A percentile compares a stretch with the other conserved stretches of the same genome.
Evolutionary conservation across 768 basidiomycete species (phyloP).

Genomic region (Calocybe cyanea): DNA sequence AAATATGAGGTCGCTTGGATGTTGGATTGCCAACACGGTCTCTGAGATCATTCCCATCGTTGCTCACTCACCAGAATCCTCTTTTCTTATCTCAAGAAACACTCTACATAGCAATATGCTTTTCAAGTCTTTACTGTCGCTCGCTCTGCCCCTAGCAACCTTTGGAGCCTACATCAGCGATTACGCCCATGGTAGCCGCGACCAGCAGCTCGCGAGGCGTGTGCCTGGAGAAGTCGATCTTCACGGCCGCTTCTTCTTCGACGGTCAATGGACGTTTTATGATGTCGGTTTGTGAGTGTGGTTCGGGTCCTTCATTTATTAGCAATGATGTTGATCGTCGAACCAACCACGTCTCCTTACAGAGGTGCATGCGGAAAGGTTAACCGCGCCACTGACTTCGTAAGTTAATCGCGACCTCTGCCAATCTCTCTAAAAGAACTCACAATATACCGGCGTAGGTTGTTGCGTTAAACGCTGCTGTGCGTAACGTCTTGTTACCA

Average conservation of each 20-base stretch:
- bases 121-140: constrained; percentile 25
- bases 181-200: constrained; percentile 30
- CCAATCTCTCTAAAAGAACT: not conserved
- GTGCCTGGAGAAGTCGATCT: constrained; percentile 37
- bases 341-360: constrained; percentile 2
- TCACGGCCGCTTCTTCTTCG: constrained; percentile 33
- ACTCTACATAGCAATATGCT: too few species aligned
- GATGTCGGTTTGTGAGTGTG: constrained; percentile 45
- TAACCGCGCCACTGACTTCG: constrained; percentile 39
- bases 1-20: too few species aligned
- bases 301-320: not conserved
- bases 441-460: constrained; percentile 30
- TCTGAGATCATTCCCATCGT: too few species aligned
- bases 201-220: constrained; percentile 48
- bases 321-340: not conserved
- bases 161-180: constrained; percentile 29
- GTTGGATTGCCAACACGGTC: too few species aligned
- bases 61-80: too few species aligned
- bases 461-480: constrained; percentile 46
- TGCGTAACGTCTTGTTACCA: constrained; percentile 17
- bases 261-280: constrained; percentile 52
- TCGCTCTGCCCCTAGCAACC: constrained; percentile 31
- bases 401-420: constrained; percentile 21
- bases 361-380: constrained; percentile 55
- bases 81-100: too few species aligned